A percentile compares a stretch with the other conserved stretches of the same genome.
phyloP scores from a whole-genome alignment of 1,284 basidiomycete species.

The Trichosporon ovoides region DNA sequence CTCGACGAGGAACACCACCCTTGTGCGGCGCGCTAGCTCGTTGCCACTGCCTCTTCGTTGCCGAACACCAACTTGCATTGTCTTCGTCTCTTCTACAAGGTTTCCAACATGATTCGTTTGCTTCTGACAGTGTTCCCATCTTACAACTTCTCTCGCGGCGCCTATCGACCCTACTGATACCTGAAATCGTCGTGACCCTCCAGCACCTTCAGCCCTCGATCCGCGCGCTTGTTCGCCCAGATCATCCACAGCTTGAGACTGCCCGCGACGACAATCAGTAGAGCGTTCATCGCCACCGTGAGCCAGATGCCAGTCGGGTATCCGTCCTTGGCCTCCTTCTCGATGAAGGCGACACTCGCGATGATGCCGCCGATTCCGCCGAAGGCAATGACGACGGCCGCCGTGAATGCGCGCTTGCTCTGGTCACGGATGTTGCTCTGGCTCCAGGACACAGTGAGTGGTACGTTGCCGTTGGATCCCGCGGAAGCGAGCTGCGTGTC shows the following conservation, averaged over 20 bases:
- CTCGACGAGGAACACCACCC: no score
- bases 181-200: conserved; percentile 7
- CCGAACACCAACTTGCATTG: no score
- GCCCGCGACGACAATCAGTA: background rate
- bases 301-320: conserved; percentile 9
- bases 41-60: no score
- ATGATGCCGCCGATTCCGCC: conserved; percentile 13
- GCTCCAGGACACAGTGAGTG: conserved; percentile 35
- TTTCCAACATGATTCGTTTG: no score
- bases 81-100: no score
- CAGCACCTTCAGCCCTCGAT: conserved; percentile 5
- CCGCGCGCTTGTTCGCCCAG: background rate
- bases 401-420: conserved; percentile 37
- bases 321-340: conserved; percentile 9
- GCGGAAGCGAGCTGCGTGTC: background rate
- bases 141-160: no score
- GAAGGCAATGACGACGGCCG: conserved; percentile 3
- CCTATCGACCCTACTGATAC: conserved; percentile 8
- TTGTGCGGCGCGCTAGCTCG: no score
- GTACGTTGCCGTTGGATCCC: conserved; percentile 33
- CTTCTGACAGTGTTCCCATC: no score
- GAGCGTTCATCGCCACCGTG: conserved; percentile 4
- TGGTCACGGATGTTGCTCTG: conserved; percentile 49
- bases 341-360: conserved; percentile 5
- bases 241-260: conserved; percentile 9